Evolutionary conservation across 495 filamentous ascomycete species (phyloP), one percentile per base, ranked within the genome.

Genomic region (Echria macrotheca): DNA sequence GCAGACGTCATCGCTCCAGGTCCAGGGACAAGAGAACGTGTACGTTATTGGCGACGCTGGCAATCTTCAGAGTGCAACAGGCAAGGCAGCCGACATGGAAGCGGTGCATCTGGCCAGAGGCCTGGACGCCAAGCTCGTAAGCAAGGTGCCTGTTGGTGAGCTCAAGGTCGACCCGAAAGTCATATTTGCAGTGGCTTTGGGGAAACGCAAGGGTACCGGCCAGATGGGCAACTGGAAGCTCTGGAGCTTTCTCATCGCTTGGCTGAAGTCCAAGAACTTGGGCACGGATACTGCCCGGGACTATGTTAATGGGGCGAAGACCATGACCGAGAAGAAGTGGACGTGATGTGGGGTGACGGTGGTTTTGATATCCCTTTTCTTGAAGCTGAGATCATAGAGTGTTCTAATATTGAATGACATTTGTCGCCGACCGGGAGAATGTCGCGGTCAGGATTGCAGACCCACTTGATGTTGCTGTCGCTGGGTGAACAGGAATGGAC

Each of bases 181-280:
- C 12, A 41, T 55, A 46, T 49, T 61, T 57, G 59, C 63, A 9
- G 67, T 74, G 1, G 73, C 71, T 9, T 22, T 81, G 2, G 79
- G 79, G 1, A 61, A 56, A 42, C 53, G 58, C 25, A 59, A 58
- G 18, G 79, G 74, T 1, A 76, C 74, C 0, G 76, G 77, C 1
- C 75, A 79, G 58, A 42, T 79, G 6, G 74, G 72, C 33, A 60
- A 60, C 3, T 69, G 68, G 52, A 65, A 59, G 39, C 44, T 67
- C 1, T 79, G 66, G 49, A 61, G 69, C 11, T 66, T 64, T 42
- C 35, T 81, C 40, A 65, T 80, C 14, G 62, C 56, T 57, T 67
- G 66, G 36, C 25, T 70, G 49, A 82, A 82, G 65, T 68, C 69
- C 0, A 42, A 57, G 9, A 39, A 61, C 35, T 24, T 70, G 24